A percentile compares a stretch with the other conserved stretches of the same genome.
Conservation (phyloP, 2,329 filamentous ascomycete species). For the Claviceps sp. region DNA sequence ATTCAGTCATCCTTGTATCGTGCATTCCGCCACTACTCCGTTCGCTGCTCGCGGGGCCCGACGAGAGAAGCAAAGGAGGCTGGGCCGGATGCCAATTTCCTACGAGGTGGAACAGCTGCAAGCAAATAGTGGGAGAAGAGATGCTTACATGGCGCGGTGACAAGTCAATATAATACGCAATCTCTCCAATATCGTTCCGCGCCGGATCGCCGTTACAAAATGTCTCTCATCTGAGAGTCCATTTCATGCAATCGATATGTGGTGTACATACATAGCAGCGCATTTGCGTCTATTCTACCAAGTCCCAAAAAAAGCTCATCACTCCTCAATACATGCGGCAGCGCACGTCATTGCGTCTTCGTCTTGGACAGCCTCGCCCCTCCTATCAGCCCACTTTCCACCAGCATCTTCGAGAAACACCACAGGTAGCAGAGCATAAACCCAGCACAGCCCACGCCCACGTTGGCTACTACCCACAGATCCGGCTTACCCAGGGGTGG, state of each 20-base stretch:
- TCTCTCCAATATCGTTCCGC: no score
- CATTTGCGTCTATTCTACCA: neutral
- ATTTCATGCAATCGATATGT: no score
- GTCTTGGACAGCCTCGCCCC: slow-evolving; percentile 16
- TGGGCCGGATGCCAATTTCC: no score
- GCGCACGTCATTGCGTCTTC: slow-evolving; percentile 20
- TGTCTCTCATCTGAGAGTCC: neutral
- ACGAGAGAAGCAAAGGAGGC: no score
- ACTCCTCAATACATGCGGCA: neutral
- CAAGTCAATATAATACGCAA: no score
- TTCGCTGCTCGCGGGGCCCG: no score
- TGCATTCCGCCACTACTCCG: no score
- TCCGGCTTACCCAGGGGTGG: slow-evolving; percentile 74
- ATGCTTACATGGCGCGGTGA: no score
- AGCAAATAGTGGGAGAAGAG: no score
- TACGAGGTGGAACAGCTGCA: no score
- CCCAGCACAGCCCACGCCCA: slow-evolving; percentile 69
- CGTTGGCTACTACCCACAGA: slow-evolving; percentile 87
- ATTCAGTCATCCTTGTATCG: no score
- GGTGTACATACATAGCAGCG: neutral
- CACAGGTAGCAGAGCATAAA: slow-evolving; percentile 84
- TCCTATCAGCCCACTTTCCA: slow-evolving; percentile 42
- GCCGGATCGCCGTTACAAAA: no score
- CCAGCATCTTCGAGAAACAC: slow-evolving; percentile 61
- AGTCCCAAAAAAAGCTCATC: neutral